Evolutionary conservation across 176 grass and related monocot genomes (phyloP), one percentile per base, ranked within the genome.

Genomic region (Pontederia crassipes): DNA sequence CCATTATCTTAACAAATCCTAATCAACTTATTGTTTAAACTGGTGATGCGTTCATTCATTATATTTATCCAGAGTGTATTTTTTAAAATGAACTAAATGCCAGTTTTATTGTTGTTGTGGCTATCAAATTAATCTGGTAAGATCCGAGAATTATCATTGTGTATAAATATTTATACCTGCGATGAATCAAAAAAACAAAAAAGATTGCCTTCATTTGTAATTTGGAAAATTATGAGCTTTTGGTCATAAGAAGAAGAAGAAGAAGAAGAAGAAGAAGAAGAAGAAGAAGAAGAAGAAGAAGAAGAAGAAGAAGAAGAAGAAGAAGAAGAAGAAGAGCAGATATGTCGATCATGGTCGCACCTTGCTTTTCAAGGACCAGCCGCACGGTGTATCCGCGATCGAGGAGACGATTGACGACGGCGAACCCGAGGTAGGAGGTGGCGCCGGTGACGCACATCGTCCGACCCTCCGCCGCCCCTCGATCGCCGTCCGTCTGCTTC

Each of bases 391-490:
- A 97, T 2, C 92, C 87, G 54, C 78, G 79, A 45, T 64, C 75
- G 40, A 91, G 87, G 61, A 91, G 87, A 70, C 84, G 87, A 46
- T 83, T 78, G 57, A 83, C 87, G 70, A 91, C 56, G 78, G 92
- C 73, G 83, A 87, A 88, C 0, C 93, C 84, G 74, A 97, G 75
- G 65, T 88, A 91, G 9, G 93, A 91, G 77, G 88, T 85, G 55
- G 84, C 93, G 62, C 93, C 84, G 26, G 87, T 97, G 55, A 97
- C 93, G 80, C 93, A 97, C 14, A 97, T 84, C 28, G 69, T 66
- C 72, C 80, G 79, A 48, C 51, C 62, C 16, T 29, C 69, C n/a
- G 58, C 40, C 8, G 58, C 78, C 54, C 58, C 64, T 28, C 17
- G 73, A 0, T 78, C 81, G 50, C 59, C 76, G 27, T 57, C 71